Evolutionary conservation across 768 basidiomycete genomes (phyloP).

Genomic region (Tremella fuciformis): DNA sequence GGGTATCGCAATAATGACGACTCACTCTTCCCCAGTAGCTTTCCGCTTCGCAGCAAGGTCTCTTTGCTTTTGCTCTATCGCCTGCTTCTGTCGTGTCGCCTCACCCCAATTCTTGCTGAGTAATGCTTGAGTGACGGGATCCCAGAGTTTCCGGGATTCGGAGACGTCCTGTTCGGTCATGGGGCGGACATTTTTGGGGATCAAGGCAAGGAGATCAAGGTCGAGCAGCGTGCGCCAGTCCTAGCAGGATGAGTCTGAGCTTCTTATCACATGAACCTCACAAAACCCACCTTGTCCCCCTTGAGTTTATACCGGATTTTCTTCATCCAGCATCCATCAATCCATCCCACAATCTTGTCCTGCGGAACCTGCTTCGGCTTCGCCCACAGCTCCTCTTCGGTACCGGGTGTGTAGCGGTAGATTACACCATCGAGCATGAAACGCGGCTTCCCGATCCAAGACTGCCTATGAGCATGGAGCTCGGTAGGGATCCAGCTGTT

Average conservation of each 20-base stretch:
- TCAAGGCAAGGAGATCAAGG: constrained; percentile 63
- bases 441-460: constrained; percentile 85
- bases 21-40: constrained; percentile 72
- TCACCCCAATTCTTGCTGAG: constrained; percentile 75
- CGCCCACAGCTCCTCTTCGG: constrained; percentile 53
- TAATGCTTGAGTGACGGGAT: constrained; percentile 66
- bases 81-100: constrained; percentile 85
- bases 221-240: constrained; percentile 74
- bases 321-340: constrained; percentile 87
- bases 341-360: constrained; percentile 68
- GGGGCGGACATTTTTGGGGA: constrained; percentile 83
- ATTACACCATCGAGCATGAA: constrained; percentile 85
- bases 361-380: constrained; percentile 82
- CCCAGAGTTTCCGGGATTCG: constrained; percentile 88
- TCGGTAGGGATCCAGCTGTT: neutral
- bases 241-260: constrained; percentile 20
- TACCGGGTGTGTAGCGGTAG: constrained; percentile 70
- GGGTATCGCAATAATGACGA: constrained; percentile 35
- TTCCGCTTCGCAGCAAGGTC: constrained; percentile 85
- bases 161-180: constrained; percentile 70
- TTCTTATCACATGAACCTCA: neutral
- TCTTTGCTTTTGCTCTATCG: constrained; percentile 86
- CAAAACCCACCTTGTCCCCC: constrained; percentile 52
- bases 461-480: too few relatives aligned
- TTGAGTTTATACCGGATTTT: constrained; percentile 70